Conservation (phyloP, 106 monocot species). For the Triglochin maritima region DNA sequence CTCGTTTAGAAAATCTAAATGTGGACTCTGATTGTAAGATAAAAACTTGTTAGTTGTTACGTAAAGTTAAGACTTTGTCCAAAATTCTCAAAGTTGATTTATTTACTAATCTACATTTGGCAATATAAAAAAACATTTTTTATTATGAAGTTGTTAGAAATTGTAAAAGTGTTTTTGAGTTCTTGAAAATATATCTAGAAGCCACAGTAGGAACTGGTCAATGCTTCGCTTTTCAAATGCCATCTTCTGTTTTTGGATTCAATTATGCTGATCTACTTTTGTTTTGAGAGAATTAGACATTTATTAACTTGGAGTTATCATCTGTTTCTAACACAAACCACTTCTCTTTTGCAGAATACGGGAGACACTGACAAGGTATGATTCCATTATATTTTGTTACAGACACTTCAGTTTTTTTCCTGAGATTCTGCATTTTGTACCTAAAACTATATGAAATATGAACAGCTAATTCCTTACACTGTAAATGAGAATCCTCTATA, state of each 20-base stretch:
- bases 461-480: no score
- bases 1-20: not conserved
- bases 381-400: not conserved
- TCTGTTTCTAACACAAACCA: not conserved
- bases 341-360: constrained; percentile 47
- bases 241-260: not conserved
- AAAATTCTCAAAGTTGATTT: not conserved
- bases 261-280: not conserved
- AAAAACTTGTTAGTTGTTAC: not conserved
- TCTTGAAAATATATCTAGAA: not conserved
- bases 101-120: no score
- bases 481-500: not conserved
- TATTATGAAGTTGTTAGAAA: not conserved
- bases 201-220: no score
- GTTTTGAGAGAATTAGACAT: not conserved
- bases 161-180: not conserved
- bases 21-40: not conserved
- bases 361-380: constrained; percentile 75
- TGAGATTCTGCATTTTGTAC: not conserved
- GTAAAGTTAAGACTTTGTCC: not conserved
- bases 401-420: not conserved
- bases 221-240: no score
- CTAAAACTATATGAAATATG: not conserved
- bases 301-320: not conserved
- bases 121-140: not conserved